These are phyloP conservation scores for Botryotinia convoluta DNA, from an alignment of 2,329 filamentous ascomycete genomes.

Conservation along the genomic window DNA sequence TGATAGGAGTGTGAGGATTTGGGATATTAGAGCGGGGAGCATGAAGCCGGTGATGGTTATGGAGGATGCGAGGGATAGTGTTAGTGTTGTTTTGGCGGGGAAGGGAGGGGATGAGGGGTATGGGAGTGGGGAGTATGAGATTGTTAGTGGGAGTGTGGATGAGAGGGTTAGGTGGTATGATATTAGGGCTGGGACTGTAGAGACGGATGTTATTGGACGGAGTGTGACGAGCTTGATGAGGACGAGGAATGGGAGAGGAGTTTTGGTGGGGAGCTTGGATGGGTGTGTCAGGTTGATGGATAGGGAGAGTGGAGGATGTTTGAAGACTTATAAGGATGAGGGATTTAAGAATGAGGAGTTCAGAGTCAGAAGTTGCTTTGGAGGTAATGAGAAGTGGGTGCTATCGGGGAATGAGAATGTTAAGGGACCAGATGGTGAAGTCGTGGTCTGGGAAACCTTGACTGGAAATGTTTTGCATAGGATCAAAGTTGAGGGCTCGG, in stretches of 20 bases:
- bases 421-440: slow-evolving; percentile 30
- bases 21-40: slow-evolving; percentile 57
- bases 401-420: slow-evolving; percentile 72
- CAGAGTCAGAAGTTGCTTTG: slow-evolving; percentile 51
- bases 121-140: slow-evolving; percentile 64
- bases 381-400: slow-evolving; percentile 72
- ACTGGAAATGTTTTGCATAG: slow-evolving; percentile 65
- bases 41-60: slow-evolving; percentile 70
- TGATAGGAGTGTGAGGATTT: slow-evolving; percentile 73
- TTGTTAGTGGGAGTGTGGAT: slow-evolving; percentile 79
- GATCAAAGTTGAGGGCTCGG: slow-evolving; percentile 47
- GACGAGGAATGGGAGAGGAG: slow-evolving; percentile 68
- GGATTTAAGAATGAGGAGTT: slow-evolving; percentile 42
- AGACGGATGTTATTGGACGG: slow-evolving; percentile 67
- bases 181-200: slow-evolving; percentile 68
- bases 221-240: slow-evolving; percentile 73
- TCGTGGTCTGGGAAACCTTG: slow-evolving; percentile 81
- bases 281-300: slow-evolving; percentile 79
- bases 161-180: slow-evolving; percentile 81
- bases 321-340: slow-evolving; percentile 66
- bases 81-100: slow-evolving; percentile 45
- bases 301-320: slow-evolving; percentile 66
- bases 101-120: slow-evolving; percentile 59
- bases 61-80: slow-evolving; percentile 68
- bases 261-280: slow-evolving; percentile 75